A percentile compares a stretch with the other conserved stretches of the same genome.
Conservation (phyloP, 108 stramenopile species). For the Skeletonema tropicum region DNA sequence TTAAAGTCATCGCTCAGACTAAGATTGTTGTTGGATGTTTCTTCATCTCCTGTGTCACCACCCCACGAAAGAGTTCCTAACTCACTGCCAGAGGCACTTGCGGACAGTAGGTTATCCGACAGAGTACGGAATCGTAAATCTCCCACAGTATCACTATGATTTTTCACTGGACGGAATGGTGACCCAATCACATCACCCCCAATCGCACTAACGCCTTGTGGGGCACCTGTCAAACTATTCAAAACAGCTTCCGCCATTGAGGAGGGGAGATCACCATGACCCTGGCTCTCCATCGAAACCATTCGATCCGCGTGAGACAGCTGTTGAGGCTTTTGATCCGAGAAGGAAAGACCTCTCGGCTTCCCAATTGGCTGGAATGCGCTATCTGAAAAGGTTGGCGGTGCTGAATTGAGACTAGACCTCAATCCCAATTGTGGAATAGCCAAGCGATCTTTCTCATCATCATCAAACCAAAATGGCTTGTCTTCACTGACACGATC, state of each 20-base stretch:
- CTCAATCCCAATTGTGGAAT: conserved; percentile 42
- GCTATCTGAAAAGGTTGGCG: conserved; percentile 11
- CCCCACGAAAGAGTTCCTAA: conserved; percentile 51
- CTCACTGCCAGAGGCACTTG: conserved; percentile 26
- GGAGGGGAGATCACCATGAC: conserved; percentile 46
- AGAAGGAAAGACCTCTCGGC: neutral
- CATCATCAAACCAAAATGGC: conserved; percentile 21
- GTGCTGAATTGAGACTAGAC: conserved; percentile 2
- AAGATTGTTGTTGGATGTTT: neutral
- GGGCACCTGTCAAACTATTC: conserved; percentile 35
- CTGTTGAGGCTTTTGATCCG: neutral
- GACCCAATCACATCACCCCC: conserved; percentile 14
- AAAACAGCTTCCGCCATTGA: conserved; percentile 48
- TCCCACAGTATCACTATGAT: neutral
- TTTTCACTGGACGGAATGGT: conserved; percentile 15
- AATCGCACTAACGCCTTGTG: neutral
- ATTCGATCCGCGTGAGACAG: conserved; percentile 11
- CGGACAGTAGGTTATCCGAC: conserved; percentile 7
- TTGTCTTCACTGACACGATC: conserved; percentile 53
- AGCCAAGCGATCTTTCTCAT: conserved; percentile 32
- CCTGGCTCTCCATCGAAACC: conserved; percentile 21
- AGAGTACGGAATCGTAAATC: conserved; percentile 3
- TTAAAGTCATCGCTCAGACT: conserved; percentile 44
- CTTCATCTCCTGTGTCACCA: conserved; percentile 18
- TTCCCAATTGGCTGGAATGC: conserved; percentile 45